Percentiles rank a stretch among this genome's conserved stretches.
These are phyloP conservation scores for Tinospora cordifolia DNA, from an alignment of 164 flowering plant species.

Conservation along the genomic window DNA sequence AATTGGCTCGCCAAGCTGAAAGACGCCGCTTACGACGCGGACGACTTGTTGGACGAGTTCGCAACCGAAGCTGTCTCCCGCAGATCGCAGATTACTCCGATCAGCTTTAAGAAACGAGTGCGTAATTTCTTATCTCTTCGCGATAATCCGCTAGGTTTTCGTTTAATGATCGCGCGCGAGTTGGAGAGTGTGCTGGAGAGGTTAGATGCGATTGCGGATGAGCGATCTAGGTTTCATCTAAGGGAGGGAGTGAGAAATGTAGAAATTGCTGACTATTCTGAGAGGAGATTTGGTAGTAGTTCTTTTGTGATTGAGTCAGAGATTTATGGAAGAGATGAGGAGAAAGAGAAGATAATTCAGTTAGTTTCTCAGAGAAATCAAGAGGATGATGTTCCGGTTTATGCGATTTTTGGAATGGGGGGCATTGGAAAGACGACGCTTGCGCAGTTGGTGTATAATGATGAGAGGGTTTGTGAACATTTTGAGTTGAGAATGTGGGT, in stretches of 20 bases:
- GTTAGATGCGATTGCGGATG: neutral
- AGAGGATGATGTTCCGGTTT: neutral
- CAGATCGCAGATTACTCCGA: neutral
- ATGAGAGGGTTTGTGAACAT: neutral
- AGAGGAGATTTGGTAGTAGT: neutral
- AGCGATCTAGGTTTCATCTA: neutral
- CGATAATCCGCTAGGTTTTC: neutral
- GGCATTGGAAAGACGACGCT: neutral
- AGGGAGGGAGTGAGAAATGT: neutral
- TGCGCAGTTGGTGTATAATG: neutral
- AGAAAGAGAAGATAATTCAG: conserved; percentile 1
- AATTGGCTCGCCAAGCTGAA: neutral
- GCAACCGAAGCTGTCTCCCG: neutral
- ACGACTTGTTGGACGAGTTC: conserved; percentile 1
- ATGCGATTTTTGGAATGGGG: neutral
- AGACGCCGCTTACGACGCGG: neutral
- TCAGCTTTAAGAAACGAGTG: neutral
- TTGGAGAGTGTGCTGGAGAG: neutral
- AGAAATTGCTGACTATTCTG: neutral
- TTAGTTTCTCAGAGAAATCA: neutral
- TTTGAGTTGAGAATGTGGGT: conserved; percentile 2
- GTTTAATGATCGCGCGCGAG: neutral
- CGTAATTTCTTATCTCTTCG: neutral
- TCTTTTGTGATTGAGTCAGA: neutral
- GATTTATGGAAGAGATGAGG: neutral